Percentiles rank a stretch among this genome's conserved stretches.
Evolutionary conservation across 768 basidiomycete species (phyloP).

Genomic region (Podaxis sp.): DNA sequence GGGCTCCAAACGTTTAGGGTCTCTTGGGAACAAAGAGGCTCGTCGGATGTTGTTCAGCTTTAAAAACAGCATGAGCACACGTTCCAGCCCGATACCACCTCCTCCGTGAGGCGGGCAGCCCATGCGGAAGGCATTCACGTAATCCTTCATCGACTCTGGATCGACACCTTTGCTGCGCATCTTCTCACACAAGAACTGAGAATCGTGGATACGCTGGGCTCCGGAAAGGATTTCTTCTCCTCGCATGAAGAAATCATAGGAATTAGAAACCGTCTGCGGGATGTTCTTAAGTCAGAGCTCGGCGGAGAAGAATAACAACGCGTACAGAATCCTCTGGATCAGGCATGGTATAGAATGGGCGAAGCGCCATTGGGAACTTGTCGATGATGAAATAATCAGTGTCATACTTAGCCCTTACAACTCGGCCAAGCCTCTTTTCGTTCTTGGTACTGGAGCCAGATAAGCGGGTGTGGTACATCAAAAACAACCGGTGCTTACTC

Average conservation of each 20-base stretch:
- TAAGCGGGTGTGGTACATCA: conserved; percentile 6
- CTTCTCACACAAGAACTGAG: conserved; percentile 74
- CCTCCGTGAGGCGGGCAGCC: conserved; percentile 97
- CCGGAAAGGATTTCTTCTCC: conserved; percentile 99
- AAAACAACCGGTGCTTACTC: conserved; percentile 48
- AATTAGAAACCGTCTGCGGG: conserved; percentile 84
- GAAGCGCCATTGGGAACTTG: conserved; percentile 94
- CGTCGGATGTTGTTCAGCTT: conserved; percentile 95
- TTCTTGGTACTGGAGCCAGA: conserved; percentile 74
- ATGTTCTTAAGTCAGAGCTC: conserved; percentile 13
- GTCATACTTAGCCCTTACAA: conserved; percentile 91
- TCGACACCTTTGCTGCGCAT: conserved; percentile 89
- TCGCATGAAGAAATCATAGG: conserved; percentile 99
- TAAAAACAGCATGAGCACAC: conserved; percentile 96
- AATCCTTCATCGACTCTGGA: conserved; percentile 88
- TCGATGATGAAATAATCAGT: conserved; percentile 99
- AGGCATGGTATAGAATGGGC: conserved; percentile 99
- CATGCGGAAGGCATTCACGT: conserved; percentile 92
- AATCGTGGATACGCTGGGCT: conserved; percentile 96
- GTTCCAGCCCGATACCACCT: conserved; percentile 93
- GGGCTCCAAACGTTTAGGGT: conserved; percentile 92
- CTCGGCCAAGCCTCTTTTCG: conserved; percentile 87
- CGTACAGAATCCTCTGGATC: conserved; percentile 87
- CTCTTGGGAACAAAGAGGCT: conserved; percentile 93
- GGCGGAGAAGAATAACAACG: conserved; percentile 17